phyloP scores from a whole-genome alignment of 2,329 filamentous ascomycete genomes.

The Paracorniculantispora psalliotae region DNA sequence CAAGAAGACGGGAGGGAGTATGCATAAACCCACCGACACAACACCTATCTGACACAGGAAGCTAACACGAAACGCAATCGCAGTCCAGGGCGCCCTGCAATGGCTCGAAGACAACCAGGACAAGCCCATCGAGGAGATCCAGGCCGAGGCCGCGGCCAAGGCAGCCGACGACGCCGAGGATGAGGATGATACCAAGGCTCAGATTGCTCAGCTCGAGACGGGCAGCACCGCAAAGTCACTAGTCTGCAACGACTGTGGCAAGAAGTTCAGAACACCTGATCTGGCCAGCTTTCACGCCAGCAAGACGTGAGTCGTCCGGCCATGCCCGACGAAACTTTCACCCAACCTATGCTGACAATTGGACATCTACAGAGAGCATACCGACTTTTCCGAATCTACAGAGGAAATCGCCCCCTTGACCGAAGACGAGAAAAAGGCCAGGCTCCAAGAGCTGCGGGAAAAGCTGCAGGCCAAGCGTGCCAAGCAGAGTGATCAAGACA shows the following conservation, averaged over 20 bases:
- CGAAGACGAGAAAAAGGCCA: conserved; percentile 83
- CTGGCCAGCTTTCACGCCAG: conserved; percentile 86
- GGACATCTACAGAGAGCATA: conserved; percentile 58
- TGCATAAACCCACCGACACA: conserved; percentile 29
- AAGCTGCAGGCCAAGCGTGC: conserved; percentile 70
- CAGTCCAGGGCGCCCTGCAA: conserved; percentile 84
- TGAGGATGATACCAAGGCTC: conserved; percentile 44
- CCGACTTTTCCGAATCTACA: conserved; percentile 87
- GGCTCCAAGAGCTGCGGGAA: conserved; percentile 67
- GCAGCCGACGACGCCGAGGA: conserved; percentile 42
- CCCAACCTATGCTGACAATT: neutral
- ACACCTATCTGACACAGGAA: neutral
- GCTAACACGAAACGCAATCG: conserved; percentile 8
- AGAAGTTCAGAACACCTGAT: conserved; percentile 76
- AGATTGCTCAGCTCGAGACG: conserved; percentile 62
- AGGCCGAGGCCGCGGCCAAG: conserved; percentile 37
- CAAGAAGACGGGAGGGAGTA: conserved; percentile 75
- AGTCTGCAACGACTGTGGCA: conserved; percentile 91
- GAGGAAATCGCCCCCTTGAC: conserved; percentile 89
- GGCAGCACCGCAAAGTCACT: conserved; percentile 66
- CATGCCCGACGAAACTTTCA: neutral
- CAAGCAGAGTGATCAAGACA: conserved; percentile 64
- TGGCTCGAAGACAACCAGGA: conserved; percentile 94
- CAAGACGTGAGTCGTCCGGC: conserved; percentile 58
- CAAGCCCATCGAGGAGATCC: conserved; percentile 77